These are phyloP conservation scores for Fusarium sp. DNA, from an alignment of 2,329 filamentous ascomycete species.

Conservation along the genomic window DNA sequence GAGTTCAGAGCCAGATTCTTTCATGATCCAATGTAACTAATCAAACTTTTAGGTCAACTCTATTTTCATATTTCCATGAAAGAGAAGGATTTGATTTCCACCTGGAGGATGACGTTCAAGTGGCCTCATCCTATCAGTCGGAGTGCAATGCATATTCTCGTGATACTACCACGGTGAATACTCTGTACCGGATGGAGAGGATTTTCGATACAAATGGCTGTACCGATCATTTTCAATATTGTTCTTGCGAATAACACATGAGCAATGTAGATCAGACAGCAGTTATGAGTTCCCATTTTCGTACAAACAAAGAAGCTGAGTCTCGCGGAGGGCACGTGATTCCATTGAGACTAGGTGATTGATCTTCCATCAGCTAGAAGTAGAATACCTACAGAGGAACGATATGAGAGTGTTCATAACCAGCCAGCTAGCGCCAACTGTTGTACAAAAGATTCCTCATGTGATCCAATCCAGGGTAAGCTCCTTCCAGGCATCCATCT, in stretches of 20 bases:
- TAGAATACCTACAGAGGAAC: background rate
- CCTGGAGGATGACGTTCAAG: background rate
- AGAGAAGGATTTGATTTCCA: constrained; percentile 17
- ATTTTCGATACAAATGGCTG: constrained; percentile 18
- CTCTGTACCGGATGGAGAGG: background rate
- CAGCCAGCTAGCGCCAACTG: background rate
- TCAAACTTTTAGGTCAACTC: constrained; percentile 26
- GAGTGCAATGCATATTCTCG: background rate
- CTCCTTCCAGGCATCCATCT: constrained; percentile 10
- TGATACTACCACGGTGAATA: background rate
- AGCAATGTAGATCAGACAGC: background rate
- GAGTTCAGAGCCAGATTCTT: constrained; percentile 3
- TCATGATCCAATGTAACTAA: constrained; percentile 4
- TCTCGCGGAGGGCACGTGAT: background rate
- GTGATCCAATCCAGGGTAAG: constrained; percentile 27
- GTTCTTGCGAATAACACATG: constrained; percentile 15
- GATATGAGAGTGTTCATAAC: background rate
- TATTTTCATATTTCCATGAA: constrained; percentile 34
- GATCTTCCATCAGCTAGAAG: background rate
- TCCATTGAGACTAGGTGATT: background rate
- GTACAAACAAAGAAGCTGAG: background rate
- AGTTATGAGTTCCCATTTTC: too few relatives aligned
- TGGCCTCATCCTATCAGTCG: background rate
- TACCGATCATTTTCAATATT: constrained; percentile 23
- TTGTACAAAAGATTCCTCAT: background rate